Conservation (phyloP, 257 asterid genomes). For the Rehmannia glutinosa region DNA sequence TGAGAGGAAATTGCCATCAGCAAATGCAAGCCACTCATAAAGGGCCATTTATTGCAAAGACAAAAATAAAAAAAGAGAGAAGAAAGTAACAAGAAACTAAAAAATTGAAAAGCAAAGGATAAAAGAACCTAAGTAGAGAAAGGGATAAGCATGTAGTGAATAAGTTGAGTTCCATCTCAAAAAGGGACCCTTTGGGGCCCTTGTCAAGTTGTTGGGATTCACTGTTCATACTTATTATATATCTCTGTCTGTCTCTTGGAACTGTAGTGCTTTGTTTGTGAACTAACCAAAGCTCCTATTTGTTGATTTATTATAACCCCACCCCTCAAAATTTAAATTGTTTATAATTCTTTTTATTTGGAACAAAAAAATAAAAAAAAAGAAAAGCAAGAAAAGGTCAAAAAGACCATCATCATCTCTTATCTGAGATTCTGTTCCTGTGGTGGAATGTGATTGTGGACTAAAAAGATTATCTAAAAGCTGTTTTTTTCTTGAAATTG, state of each 20-base stretch:
- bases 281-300: constrained; percentile 14
- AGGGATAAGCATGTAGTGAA: constrained; percentile 28
- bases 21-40: constrained; percentile 12
- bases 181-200: constrained; percentile 27
- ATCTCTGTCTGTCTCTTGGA: constrained; percentile 17
- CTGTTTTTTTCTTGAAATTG: constrained; percentile 46
- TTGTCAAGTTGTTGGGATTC: constrained; percentile 32
- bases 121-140: constrained; percentile 11
- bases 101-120: background rate
- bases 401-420: constrained; percentile 46
- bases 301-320: background rate
- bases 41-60: constrained; percentile 1
- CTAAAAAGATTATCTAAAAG: constrained; percentile 46
- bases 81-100: background rate
- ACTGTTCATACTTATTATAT: constrained; percentile 22
- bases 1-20: no score
- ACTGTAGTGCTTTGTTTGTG: constrained; percentile 20
- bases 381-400: constrained; percentile 27
- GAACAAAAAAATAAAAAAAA: constrained; percentile 15
- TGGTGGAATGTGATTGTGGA: constrained; percentile 64
- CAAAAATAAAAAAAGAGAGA: background rate
- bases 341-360: background rate
- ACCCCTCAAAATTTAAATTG: background rate
- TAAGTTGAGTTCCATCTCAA: constrained; percentile 26
- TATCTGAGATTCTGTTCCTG: constrained; percentile 84